Base-by-base conservation (phyloP, 225 moss, liverwort and hornwort species). In the Thuidium tamariscinum region DNA sequence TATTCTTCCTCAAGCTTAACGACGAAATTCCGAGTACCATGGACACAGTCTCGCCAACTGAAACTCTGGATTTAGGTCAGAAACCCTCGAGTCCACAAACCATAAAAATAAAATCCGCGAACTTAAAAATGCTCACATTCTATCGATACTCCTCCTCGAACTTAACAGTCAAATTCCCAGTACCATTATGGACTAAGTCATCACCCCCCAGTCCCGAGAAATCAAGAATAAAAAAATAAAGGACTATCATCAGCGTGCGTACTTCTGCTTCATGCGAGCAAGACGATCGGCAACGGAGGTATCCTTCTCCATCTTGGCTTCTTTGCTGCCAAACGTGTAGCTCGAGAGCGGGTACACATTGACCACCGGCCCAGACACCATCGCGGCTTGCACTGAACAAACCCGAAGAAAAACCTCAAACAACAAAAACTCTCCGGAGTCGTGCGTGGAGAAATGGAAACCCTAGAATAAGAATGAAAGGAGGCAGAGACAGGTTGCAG, bases 251-350 rank as follows among this genome's bases (percentile, higher is more conserved):
- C 39, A 37, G 37, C 25, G 63, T n/a, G 29, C 52, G 49, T 90
- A 98, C 97, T 97, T 98, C 70, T 97, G 97, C 83, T 99, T 99
- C 97, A 99, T 99, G 73, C 97, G 99, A 32, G 99, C 97, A 26
- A 99, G 97, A 44, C 97, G 99, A 91, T 97, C 99, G 71, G 97
- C 99, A 34, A 96, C 99, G 5, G 97, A 97, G 41, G 95, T 99
- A 80, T 96, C 99, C 92, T 97, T 97, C 94, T 99, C 99, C 99
- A 97, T 97, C 93, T 98, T 97, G 26, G 96, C 98, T 90, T 98
- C 98, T 93, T 98, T 98, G 93, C 96, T 97, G 84, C 98, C 97
- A 21, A 99, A 96, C 52, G 97, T 96, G 92, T 99, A 97, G 93
- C 97, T 99, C 70, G 98, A 94, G 83, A 99, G 88, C 84, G 96